Conservation (phyloP, 2,329 filamentous ascomycete species). For the Ceratocystis harringtonii region DNA sequence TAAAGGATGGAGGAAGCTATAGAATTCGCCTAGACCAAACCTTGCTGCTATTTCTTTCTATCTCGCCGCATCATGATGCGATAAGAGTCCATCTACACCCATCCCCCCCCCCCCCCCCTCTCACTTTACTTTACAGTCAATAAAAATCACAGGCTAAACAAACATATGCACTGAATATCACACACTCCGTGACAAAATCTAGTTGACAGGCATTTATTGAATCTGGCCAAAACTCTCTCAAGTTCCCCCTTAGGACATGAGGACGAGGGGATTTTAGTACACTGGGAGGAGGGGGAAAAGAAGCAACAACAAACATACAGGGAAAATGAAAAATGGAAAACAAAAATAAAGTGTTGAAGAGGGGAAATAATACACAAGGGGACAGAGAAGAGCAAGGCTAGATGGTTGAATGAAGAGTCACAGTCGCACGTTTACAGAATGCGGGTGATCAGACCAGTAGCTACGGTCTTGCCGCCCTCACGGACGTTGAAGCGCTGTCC, state of each 20-base stretch:
- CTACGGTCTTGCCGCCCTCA: constrained; percentile 84
- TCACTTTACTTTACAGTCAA: no score
- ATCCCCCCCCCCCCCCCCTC: no score
- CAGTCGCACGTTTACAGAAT: constrained; percentile 34
- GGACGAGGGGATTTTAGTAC: neutral
- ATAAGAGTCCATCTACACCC: no score
- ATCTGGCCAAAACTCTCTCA: neutral
- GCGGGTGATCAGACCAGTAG: constrained; percentile 67
- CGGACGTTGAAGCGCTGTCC: constrained; percentile 97
- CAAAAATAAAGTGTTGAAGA: neutral
- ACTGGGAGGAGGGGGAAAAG: neutral
- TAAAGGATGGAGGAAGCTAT: no score
- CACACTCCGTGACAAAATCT: no score
- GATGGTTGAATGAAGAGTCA: neutral
- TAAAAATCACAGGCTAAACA: no score
- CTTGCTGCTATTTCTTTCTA: no score
- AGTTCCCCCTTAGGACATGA: neutral
- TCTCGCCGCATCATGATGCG: no score
- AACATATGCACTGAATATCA: no score
- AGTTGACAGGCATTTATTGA: neutral
- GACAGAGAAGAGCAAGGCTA: neutral
- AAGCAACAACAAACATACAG: neutral
- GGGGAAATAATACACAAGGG: constrained; percentile 14
- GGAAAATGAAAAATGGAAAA: no score
- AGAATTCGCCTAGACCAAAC: no score